Evolutionary conservation across 768 basidiomycete genomes (phyloP).

Genomic region (Tephrocybe sp.): DNA sequence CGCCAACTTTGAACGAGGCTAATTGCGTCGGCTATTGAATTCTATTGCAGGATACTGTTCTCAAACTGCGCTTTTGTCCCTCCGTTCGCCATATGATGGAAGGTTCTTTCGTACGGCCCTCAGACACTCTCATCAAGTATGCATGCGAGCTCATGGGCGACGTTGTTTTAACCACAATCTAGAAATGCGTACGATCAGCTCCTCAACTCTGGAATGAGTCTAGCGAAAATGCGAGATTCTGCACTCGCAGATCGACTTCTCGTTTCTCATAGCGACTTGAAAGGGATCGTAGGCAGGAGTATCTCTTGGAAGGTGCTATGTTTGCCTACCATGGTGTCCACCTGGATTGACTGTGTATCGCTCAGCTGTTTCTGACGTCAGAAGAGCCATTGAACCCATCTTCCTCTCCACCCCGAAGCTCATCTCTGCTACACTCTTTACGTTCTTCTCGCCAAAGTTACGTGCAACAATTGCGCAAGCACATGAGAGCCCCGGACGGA

Average conservation of each 20-base stretch:
- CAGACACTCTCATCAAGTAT: slow-evolving; percentile 19
- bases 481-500: slow-evolving; percentile 85
- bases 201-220: slow-evolving; percentile 51
- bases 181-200: slow-evolving; percentile 45
- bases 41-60: not conserved
- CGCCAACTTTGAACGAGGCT: too few relatives aligned
- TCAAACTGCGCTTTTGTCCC: too few relatives aligned
- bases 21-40: too few relatives aligned
- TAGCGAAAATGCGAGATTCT: slow-evolving; percentile 68
- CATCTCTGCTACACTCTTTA: slow-evolving; percentile 41
- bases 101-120: slow-evolving; percentile 6
- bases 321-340: slow-evolving; percentile 10
- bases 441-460: slow-evolving; percentile 56
- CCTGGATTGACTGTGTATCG: slow-evolving; percentile 18
- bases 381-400: slow-evolving; percentile 63
- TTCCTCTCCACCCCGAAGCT: slow-evolving; percentile 33
- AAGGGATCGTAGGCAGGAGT: slow-evolving; percentile 72
- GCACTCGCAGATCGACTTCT: slow-evolving; percentile 63
- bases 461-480: slow-evolving; percentile 56
- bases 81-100: slow-evolving; percentile 5
- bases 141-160: slow-evolving; percentile 16
- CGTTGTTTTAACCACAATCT: slow-evolving; percentile 6
- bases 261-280: slow-evolving; percentile 35
- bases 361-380: slow-evolving; percentile 67
- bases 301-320: slow-evolving; percentile 78